Percentiles rank a stretch among this genome's conserved stretches.
Conservation (phyloP, 306 rosid species). For the Cyclanthera cordifolia region DNA sequence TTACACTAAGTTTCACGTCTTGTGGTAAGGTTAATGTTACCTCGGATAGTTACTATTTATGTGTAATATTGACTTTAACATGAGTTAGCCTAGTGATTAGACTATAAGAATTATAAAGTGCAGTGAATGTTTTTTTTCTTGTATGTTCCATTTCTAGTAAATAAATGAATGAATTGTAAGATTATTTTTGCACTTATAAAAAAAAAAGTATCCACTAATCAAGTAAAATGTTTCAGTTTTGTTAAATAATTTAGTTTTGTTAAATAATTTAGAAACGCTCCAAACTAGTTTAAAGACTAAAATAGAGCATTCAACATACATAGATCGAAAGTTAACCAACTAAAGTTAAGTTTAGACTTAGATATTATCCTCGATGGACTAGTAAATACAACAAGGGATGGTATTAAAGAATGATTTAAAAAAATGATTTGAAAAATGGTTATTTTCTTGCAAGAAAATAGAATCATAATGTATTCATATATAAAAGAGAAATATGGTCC, state of each 20-base stretch:
- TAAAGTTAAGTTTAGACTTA: neutral
- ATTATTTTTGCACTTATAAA: too few relatives aligned
- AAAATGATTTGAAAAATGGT: neutral
- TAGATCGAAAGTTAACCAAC: too few relatives aligned
- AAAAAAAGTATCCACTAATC: neutral
- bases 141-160: too few relatives aligned
- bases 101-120: too few relatives aligned
- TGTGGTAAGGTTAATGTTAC: neutral
- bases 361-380: neutral
- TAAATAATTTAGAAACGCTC: neutral
- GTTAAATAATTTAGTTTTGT: neutral
- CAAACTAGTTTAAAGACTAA: neutral
- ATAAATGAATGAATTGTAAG: too few relatives aligned
- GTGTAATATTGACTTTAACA: neutral
- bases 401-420: neutral
- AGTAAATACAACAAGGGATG: neutral
- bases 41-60: neutral
- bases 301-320: neutral
- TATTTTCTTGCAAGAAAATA: neutral
- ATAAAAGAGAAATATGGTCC: neutral
- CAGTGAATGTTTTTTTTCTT: too few relatives aligned
- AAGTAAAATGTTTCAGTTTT: neutral
- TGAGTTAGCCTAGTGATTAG: too few relatives aligned
- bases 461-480: neutral
- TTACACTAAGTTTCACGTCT: neutral